A percentile compares a stretch with the other conserved stretches of the same genome.
These are phyloP conservation scores for Carex cristatella DNA, from an alignment of 176 grass and related monocot species.

Conservation along the genomic window DNA sequence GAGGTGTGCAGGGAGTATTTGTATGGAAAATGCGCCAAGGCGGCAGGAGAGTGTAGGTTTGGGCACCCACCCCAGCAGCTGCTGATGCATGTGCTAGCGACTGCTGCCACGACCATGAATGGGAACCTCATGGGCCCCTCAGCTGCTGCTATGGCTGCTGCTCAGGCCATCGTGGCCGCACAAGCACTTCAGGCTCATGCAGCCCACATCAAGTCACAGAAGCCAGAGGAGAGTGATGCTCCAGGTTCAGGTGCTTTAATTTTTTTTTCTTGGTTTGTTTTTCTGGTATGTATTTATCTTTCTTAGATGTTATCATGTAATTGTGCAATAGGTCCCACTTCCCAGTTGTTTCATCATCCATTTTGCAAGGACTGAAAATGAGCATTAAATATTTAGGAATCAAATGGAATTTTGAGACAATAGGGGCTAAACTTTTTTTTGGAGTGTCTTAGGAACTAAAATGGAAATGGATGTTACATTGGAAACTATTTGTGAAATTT, in stretches of 20 bases:
- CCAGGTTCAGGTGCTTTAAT: constrained; percentile 36
- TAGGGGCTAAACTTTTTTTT: background rate
- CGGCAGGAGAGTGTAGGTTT: constrained; percentile 43
- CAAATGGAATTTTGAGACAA: background rate
- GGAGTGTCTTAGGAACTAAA: too few relatives aligned
- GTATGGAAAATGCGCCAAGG: constrained; percentile 55
- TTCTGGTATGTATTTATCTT: background rate
- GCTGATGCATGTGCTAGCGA: constrained; percentile 58
- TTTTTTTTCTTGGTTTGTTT: background rate
- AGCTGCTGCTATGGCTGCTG: constrained; percentile 87
- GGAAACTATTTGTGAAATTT: background rate
- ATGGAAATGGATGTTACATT: background rate
- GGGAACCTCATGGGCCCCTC: constrained; percentile 73
- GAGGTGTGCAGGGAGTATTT: constrained; percentile 86
- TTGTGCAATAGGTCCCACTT: background rate
- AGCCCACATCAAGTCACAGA: constrained; percentile 51
- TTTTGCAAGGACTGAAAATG: background rate
- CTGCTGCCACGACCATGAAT: constrained; percentile 52
- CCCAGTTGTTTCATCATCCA: background rate
- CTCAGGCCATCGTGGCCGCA: constrained; percentile 94
- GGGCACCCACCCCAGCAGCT: constrained; percentile 77
- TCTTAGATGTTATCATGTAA: background rate
- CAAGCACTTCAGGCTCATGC: constrained; percentile 82
- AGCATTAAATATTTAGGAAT: background rate
- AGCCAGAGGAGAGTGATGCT: constrained; percentile 34